Evolutionary conservation across 495 filamentous ascomycete species (phyloP).

Genomic region (Aspergillus sclerotiicarbonarius): DNA sequence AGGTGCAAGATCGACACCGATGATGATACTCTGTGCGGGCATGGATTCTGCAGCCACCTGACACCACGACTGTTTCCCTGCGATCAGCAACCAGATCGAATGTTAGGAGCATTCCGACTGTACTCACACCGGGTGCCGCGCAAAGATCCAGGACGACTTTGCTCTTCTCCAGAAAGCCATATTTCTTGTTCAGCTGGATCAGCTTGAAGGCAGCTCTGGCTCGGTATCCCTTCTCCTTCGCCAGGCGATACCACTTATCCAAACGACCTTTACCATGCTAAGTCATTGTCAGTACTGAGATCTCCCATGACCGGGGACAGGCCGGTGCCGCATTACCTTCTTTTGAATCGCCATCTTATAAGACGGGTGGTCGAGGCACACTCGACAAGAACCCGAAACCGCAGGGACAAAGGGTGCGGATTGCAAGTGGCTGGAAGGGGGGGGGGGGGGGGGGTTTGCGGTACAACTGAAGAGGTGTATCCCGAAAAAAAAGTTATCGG

Average conservation of each 20-base stretch:
- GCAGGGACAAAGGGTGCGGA: slow-evolving; percentile 13
- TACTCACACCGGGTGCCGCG: slow-evolving; percentile 85
- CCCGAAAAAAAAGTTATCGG: slow-evolving; percentile 24
- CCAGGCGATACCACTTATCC: slow-evolving; percentile 96
- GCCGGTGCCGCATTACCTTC: slow-evolving; percentile 54
- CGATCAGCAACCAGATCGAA: slow-evolving; percentile 26
- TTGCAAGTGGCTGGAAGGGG: neutral
- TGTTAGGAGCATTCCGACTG: neutral
- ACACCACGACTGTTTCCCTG: slow-evolving; percentile 74
- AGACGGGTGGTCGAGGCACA: slow-evolving; percentile 19
- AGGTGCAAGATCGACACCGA: slow-evolving; percentile 91
- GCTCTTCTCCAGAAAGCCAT: slow-evolving; percentile 94
- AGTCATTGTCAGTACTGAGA: slow-evolving; percentile 23
- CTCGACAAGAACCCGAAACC: slow-evolving; percentile 25
- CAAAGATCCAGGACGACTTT: slow-evolving; percentile 96
- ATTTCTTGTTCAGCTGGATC: slow-evolving; percentile 98
- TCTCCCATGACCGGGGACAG: neutral
- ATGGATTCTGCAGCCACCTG: slow-evolving; percentile 96
- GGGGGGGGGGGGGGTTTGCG: slow-evolving; percentile 1
- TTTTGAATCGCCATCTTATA: slow-evolving; percentile 90
- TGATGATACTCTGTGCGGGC: slow-evolving; percentile 84
- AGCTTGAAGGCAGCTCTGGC: slow-evolving; percentile 97
- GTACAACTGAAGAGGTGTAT: slow-evolving; percentile 6
- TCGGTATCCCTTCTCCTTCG: slow-evolving; percentile 97
- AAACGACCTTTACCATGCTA: slow-evolving; percentile 96